Base-by-base conservation (phyloP, 257 asterid genomes). In the Ophiorrhiza pumila region DNA sequence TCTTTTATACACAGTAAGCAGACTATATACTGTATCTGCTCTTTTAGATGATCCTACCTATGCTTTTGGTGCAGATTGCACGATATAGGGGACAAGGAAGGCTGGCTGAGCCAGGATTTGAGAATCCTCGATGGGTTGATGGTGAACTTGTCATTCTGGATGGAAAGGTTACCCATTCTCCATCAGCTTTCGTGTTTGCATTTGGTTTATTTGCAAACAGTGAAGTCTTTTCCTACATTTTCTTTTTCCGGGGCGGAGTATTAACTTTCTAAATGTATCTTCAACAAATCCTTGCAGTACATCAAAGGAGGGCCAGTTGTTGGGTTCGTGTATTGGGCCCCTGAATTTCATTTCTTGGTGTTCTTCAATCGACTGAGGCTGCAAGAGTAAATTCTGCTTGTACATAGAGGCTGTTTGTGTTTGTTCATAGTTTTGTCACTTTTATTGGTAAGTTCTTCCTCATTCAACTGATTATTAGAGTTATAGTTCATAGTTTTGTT, bases 41-140 rank as follows among this genome's bases (percentile, higher is more conserved):
- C 52, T 37, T 65, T 29, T 32, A n/a, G 53, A 27, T 69, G 52
- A 22, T 18, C 63, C 43, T 32, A 46, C 45, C 67, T 46, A 23
- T 78, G 53, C 72, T 62, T 58, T 65, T 37, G 27, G 72, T 76
- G 79, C 84, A 95, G 99, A 78, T 95, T 87, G 99, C 98, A 65
- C 95, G 98, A 53, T 95, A 95, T 77, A 89, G 77, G 80, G 99
- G 99, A 72, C 96, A 95, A 79, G 98, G 99, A 59, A 85, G 97
- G 85, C 81, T 92, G 72, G 95, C 98, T 8, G 99, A 90, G 80
- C 90, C 95, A 80, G 97, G 99, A 71, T 90, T 88, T 76, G 80
- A 73, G 70, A 90, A 81, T 65, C 92, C 98, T 71, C 87, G 92
- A 75, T 95, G 99, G 99, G 98, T 92, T 77, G 98, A 90, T 82